phyloP scores from a whole-genome alignment of 2,329 filamentous ascomycete species.

The Xylogone sp. region DNA sequence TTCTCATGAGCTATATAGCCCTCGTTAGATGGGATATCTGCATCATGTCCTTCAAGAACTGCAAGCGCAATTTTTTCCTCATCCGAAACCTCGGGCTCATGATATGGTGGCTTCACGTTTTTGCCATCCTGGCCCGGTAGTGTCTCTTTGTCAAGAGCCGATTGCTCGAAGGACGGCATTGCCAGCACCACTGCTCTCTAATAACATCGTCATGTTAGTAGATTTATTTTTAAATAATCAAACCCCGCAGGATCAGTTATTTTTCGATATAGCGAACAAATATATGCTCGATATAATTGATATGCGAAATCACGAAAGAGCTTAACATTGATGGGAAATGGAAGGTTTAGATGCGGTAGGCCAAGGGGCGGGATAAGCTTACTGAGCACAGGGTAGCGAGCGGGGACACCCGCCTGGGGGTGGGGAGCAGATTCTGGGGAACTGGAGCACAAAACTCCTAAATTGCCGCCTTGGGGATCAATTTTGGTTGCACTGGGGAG shows the following conservation, averaged over 20 bases:
- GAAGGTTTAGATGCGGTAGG: background rate
- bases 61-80: constrained; percentile 12
- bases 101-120: background rate
- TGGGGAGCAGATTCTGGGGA: background rate
- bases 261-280: too few relatives aligned
- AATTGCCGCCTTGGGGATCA: background rate
- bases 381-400: background rate
- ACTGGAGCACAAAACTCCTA: background rate
- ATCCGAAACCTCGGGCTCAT: constrained; percentile 4
- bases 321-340: too few relatives aligned
- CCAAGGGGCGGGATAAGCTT: background rate
- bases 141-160: background rate
- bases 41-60: constrained; percentile 41
- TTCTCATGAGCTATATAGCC: constrained; percentile 33
- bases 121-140: background rate
- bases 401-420: background rate
- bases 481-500: background rate
- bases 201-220: background rate
- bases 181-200: background rate
- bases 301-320: too few relatives aligned
- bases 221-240: background rate
- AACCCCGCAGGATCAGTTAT: too few relatives aligned
- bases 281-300: too few relatives aligned
- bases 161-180: background rate
- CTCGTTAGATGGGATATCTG: constrained; percentile 44